These are phyloP conservation scores for Quercus robur DNA, from an alignment of 306 rosid species.

Conservation along the genomic window DNA sequence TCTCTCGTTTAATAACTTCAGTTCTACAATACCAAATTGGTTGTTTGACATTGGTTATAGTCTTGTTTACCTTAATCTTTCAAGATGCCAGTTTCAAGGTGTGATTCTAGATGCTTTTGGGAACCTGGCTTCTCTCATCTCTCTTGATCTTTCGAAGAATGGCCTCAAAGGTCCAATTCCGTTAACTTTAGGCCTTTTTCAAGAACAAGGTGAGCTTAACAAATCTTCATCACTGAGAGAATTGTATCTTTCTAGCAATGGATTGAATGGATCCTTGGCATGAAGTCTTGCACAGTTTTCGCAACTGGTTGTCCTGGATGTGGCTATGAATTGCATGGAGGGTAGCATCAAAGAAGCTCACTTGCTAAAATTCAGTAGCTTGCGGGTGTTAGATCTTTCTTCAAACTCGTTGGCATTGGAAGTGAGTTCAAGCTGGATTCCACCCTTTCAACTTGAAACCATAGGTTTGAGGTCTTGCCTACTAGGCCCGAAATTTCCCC, in stretches of 20 bases:
- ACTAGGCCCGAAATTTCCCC: conserved; percentile 17
- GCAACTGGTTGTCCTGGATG: conserved; percentile 3
- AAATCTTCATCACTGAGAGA: not conserved
- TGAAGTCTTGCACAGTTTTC: not conserved
- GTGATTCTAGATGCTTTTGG: not conserved
- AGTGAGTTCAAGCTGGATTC: conserved; percentile 13
- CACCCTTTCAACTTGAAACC: conserved; percentile 14
- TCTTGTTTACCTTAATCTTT: conserved; percentile 10
- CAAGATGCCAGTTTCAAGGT: not conserved
- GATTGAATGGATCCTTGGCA: not conserved
- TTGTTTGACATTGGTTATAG: conserved; percentile 10
- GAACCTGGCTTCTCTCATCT: not conserved
- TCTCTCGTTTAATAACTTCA: conserved; percentile 3
- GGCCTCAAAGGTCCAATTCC: conserved; percentile 12
- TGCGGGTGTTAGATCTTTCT: conserved; percentile 15
- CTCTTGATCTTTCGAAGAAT: conserved; percentile 16
- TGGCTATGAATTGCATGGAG: not conserved
- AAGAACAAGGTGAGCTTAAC: not conserved
- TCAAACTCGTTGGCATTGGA: not conserved
- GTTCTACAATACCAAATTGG: not conserved
- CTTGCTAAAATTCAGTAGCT: not conserved
- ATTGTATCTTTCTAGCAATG: conserved; percentile 11
- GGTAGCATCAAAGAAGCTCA: conserved; percentile 2
- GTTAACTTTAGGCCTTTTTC: not conserved
- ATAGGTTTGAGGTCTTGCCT: conserved; percentile 3